phyloP scores from a whole-genome alignment of 345 rosid species.

The Passiflora organensis region DNA sequence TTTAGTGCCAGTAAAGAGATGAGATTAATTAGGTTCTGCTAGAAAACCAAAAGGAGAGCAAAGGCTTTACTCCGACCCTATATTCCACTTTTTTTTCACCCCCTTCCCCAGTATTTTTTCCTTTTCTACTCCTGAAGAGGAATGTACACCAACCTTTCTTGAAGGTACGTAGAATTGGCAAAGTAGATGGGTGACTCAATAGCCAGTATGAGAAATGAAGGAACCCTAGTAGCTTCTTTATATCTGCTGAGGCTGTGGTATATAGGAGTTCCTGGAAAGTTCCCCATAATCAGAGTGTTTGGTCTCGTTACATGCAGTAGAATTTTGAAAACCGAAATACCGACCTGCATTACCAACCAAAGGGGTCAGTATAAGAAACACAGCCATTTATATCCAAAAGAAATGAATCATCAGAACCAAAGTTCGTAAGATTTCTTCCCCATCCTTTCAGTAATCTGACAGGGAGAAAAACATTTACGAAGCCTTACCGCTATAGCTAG shows the following conservation, averaged over 20 bases:
- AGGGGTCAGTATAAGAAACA: neutral
- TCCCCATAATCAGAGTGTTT: constrained; percentile 24
- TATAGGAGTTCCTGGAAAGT: constrained; percentile 19
- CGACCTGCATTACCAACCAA: no score
- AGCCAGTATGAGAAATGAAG: constrained; percentile 24
- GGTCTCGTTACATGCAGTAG: constrained; percentile 31
- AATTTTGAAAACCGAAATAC: constrained; percentile 21
- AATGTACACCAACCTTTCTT: constrained; percentile 22
- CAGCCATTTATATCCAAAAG: neutral
- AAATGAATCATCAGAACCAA: neutral
- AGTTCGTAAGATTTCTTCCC: no score
- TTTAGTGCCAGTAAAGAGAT: neutral
- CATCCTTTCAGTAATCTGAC: no score
- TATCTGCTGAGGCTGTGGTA: constrained; percentile 23
- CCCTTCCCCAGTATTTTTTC: neutral
- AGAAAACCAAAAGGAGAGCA: neutral
- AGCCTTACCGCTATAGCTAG: constrained; percentile 25
- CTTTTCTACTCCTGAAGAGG: neutral
- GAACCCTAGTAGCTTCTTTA: constrained; percentile 12
- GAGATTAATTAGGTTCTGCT: neutral
- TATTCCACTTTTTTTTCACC: neutral
- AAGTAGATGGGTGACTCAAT: constrained; percentile 33
- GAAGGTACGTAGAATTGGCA: constrained; percentile 29
- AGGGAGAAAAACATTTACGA: no score
- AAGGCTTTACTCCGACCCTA: neutral